Percentiles rank a stretch among this genome's conserved stretches.
Conservation (phyloP, 371 early-diverging fungal species). For the Chytridium lagenaria region DNA sequence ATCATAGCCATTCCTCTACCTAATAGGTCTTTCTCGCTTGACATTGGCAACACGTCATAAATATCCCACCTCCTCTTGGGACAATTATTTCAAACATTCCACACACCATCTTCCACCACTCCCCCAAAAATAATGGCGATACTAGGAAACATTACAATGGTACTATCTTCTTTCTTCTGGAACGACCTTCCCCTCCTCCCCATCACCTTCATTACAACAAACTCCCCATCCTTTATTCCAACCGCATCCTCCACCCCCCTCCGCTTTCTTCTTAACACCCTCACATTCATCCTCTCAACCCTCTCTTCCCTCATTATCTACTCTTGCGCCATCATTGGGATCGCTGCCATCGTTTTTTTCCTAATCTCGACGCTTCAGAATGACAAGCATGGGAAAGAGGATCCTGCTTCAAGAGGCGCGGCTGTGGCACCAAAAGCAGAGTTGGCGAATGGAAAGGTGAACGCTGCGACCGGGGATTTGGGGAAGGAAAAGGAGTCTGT, state of each 20-base stretch:
- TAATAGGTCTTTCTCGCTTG: too few relatives aligned
- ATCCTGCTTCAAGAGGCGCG: too few relatives aligned
- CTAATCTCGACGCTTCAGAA: background rate
- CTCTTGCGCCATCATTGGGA: background rate
- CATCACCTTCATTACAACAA: background rate
- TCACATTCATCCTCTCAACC: background rate
- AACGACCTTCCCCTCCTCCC: constrained; percentile 6
- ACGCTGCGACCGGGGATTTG: background rate
- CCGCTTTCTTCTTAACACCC: background rate
- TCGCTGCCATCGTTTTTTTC: background rate
- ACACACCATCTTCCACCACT: too few relatives aligned
- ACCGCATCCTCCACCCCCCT: too few relatives aligned
- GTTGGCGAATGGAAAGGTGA: too few relatives aligned
- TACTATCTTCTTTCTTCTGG: background rate
- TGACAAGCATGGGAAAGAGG: too few relatives aligned
- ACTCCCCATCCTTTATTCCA: background rate
- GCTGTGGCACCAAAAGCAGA: too few relatives aligned
- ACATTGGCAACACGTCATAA: too few relatives aligned
- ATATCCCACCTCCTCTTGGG: too few relatives aligned
- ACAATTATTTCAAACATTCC: too few relatives aligned
- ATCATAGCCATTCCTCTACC: too few relatives aligned
- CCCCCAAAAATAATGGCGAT: background rate
- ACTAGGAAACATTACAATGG: background rate
- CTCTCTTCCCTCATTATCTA: background rate
- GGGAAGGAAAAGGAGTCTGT: too few relatives aligned